Percentiles rank a stretch among this genome's conserved stretches.
Conservation (phyloP, 345 rosid genomes). For the Passiflora organensis region DNA sequence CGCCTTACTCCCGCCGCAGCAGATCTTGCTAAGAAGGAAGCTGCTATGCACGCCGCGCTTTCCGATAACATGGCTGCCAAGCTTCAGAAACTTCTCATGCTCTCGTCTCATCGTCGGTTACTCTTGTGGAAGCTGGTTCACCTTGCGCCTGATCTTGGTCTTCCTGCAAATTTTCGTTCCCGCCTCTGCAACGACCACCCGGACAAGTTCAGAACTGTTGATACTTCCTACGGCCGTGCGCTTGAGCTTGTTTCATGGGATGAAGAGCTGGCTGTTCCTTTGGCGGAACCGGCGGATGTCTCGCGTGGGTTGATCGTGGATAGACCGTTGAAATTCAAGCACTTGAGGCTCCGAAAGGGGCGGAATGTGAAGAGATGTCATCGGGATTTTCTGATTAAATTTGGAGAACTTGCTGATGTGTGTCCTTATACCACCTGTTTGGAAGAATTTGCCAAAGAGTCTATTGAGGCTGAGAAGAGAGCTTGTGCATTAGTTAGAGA, state of each 20-base stretch:
- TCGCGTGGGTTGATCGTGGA: slow-evolving; percentile 57
- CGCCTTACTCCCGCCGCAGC: slow-evolving; percentile 71
- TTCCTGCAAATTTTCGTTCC: slow-evolving; percentile 82
- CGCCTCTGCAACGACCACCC: slow-evolving; percentile 79
- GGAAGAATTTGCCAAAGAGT: slow-evolving; percentile 44
- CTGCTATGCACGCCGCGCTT: slow-evolving; percentile 46
- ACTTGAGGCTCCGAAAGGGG: slow-evolving; percentile 67
- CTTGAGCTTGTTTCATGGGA: slow-evolving; percentile 86
- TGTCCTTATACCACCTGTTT: slow-evolving; percentile 55
- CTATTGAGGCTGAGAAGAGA: slow-evolving; percentile 75
- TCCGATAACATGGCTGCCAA: slow-evolving; percentile 56
- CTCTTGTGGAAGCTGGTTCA: slow-evolving; percentile 80
- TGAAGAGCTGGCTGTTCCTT: slow-evolving; percentile 44
- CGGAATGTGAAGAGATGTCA: slow-evolving; percentile 65
- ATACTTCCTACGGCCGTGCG: slow-evolving; percentile 77
- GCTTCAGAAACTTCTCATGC: slow-evolving; percentile 85
- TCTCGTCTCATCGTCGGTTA: slow-evolving; percentile 64
- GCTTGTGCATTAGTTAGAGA: slow-evolving; percentile 72
- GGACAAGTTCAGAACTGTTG: slow-evolving; percentile 61
- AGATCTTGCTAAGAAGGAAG: slow-evolving; percentile 51
- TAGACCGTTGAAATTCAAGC: slow-evolving; percentile 80
- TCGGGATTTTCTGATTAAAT: slow-evolving; percentile 53
- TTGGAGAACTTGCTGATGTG: slow-evolving; percentile 53
- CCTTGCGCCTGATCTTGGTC: slow-evolving; percentile 79
- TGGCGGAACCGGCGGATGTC: slow-evolving; percentile 36